Evolutionary conservation across 768 basidiomycete genomes (phyloP).

Genomic region (Boletus fagicola): DNA sequence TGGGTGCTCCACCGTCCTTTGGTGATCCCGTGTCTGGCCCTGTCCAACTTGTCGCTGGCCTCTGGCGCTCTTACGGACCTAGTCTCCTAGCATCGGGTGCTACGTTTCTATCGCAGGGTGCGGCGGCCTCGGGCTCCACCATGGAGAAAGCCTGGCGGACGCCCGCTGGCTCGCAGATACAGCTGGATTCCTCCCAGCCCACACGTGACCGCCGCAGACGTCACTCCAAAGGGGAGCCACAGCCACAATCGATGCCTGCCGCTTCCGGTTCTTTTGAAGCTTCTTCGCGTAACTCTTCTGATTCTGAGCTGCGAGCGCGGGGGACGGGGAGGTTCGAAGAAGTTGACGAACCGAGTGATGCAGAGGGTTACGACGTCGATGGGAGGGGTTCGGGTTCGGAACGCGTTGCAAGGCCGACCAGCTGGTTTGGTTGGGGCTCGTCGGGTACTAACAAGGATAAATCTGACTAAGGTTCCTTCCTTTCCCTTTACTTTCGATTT

Average conservation of each 20-base stretch:
- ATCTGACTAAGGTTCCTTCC: constrained; percentile 15
- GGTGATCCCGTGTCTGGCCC: constrained; percentile 61
- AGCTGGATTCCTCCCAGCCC: constrained; percentile 27
- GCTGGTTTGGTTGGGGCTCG: constrained; percentile 36
- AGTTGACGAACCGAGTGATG: constrained; percentile 67
- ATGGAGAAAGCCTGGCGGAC: constrained; percentile 29
- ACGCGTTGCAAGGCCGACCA: constrained; percentile 31
- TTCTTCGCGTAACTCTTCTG: constrained; percentile 40
- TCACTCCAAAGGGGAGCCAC: constrained; percentile 53
- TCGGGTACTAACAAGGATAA: constrained; percentile 22
- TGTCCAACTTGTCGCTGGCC: constrained; percentile 56
- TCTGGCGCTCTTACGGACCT: constrained; percentile 83
- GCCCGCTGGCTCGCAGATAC: constrained; percentile 31
- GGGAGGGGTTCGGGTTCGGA: constrained; percentile 18
- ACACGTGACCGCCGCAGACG: constrained; percentile 47
- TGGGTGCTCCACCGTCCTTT: constrained; percentile 44
- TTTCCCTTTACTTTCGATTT: background rate
- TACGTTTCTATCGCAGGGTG: constrained; percentile 54
- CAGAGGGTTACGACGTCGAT: constrained; percentile 57
- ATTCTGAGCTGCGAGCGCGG: constrained; percentile 46
- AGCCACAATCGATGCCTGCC: constrained; percentile 28
- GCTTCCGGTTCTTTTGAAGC: constrained; percentile 33
- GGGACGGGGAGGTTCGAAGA: constrained; percentile 59
- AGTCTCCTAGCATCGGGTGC: constrained; percentile 66
- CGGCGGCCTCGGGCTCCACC: constrained; percentile 39